Percentiles rank a stretch among this genome's conserved stretches.
Evolutionary conservation across 768 basidiomycete species (phyloP).

Genomic region (Panaeolus papilionaceus): DNA sequence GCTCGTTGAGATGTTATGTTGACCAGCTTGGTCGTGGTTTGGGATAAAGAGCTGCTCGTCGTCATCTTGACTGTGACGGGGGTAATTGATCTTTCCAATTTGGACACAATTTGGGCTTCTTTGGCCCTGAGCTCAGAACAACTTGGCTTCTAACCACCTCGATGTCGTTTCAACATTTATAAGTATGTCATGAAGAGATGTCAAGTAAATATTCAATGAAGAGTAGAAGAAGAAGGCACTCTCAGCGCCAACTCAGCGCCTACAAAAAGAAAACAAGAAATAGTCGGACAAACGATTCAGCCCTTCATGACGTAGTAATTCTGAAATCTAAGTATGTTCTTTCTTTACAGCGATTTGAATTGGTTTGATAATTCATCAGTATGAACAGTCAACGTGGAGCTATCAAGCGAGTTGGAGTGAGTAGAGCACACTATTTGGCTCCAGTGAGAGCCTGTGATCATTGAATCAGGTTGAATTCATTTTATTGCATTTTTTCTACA

Average conservation of each 20-base stretch:
- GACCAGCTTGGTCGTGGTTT: constrained; percentile 17
- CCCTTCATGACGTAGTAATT: too few relatives aligned
- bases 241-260: too few relatives aligned
- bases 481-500: background rate
- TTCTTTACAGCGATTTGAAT: background rate
- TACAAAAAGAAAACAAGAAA: too few relatives aligned
- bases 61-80: background rate
- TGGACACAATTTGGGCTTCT: constrained; percentile 1
- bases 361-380: too few relatives aligned
- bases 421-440: background rate
- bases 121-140: constrained; percentile 1
- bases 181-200: background rate
- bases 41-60: background rate
- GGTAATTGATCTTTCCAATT: constrained; percentile 5
- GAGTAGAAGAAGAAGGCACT: background rate
- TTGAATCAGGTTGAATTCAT: background rate
- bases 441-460: background rate
- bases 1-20: constrained; percentile 17
- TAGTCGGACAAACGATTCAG: background rate
- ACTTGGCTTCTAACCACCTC: background rate
- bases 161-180: background rate
- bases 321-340: too few relatives aligned
- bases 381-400: background rate
- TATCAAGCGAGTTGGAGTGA: background rate
- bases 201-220: background rate